Percentiles rank a stretch among this genome's conserved stretches.
phyloP scores from a whole-genome alignment of 768 basidiomycete species.

The Termitomyces sp. region DNA sequence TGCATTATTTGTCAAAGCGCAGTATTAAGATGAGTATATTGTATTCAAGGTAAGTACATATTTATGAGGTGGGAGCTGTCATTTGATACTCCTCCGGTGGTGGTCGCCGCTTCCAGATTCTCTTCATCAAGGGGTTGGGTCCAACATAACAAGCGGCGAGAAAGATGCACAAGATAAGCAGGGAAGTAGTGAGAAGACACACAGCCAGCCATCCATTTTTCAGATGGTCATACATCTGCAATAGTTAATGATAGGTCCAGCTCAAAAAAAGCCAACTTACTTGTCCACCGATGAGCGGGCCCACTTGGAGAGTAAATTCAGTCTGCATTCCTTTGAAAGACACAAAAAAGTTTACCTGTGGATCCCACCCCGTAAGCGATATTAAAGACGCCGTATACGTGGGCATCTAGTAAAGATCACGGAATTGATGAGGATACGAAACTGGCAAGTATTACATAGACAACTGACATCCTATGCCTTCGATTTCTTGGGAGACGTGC shows the following conservation, averaged over 20 bases:
- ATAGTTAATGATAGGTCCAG: neutral
- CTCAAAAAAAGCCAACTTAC: slow-evolving; percentile 21
- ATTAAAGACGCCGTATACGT: slow-evolving; percentile 75
- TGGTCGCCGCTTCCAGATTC: slow-evolving; percentile 7
- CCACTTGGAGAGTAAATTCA: slow-evolving; percentile 39
- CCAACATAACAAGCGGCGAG: slow-evolving; percentile 49
- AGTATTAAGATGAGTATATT: no score
- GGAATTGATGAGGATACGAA: neutral
- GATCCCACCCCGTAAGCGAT: slow-evolving; percentile 66
- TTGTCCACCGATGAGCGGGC: slow-evolving; percentile 70
- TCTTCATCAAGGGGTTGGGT: slow-evolving; percentile 32
- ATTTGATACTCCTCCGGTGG: neutral
- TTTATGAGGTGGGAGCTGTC: neutral
- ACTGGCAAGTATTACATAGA: neutral
- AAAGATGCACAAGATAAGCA: slow-evolving; percentile 35
- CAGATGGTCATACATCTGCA: slow-evolving; percentile 57
- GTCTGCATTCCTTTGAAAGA: neutral
- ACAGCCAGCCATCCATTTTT: slow-evolving; percentile 59
- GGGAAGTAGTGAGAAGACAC: slow-evolving; percentile 42
- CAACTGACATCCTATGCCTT: slow-evolving; percentile 65
- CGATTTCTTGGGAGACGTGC: slow-evolving; percentile 47
- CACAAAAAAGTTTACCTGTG: slow-evolving; percentile 37
- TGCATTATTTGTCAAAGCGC: no score
- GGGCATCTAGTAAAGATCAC: slow-evolving; percentile 53
- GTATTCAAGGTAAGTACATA: no score